A percentile compares a stretch with the other conserved stretches of the same genome.
Conservation (phyloP, 1,284 basidiomycete species). For the Rhodotorula sp. region DNA sequence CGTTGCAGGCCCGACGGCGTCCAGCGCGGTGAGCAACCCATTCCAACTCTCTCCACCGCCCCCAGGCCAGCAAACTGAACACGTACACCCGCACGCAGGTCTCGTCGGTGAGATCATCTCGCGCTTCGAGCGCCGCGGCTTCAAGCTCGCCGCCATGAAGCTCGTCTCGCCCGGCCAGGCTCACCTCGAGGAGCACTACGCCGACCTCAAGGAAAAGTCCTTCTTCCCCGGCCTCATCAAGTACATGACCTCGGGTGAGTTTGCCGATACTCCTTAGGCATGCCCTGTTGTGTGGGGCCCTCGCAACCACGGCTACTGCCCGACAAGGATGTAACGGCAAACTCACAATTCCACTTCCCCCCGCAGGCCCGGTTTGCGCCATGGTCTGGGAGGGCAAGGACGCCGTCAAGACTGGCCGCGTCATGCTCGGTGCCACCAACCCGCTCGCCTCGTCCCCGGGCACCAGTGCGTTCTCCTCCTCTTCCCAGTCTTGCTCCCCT, state of each 20-base stretch:
- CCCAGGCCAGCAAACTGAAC: not conserved
- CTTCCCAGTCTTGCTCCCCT: conserved; percentile 10
- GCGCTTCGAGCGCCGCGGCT: conserved; percentile 93
- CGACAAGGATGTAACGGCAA: too few relatives aligned
- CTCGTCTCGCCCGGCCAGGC: conserved; percentile 48
- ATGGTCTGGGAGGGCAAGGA: conserved; percentile 92
- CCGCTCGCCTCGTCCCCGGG: conserved; percentile 85
- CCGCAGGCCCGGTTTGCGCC: conserved; percentile 86
- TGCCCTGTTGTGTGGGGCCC: too few relatives aligned
- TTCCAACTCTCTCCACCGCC: not conserved
- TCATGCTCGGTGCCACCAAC: conserved; percentile 94
- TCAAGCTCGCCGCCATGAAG: conserved; percentile 80
- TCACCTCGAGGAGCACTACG: conserved; percentile 93
- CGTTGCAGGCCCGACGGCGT: conserved; percentile 83
- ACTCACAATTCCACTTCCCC: not conserved
- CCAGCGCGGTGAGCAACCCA: conserved; percentile 60
- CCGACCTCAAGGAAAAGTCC: conserved; percentile 81
- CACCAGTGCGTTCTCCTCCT: conserved; percentile 49
- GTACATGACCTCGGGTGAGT: conserved; percentile 58
- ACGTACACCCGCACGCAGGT: conserved; percentile 48
- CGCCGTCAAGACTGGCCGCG: conserved; percentile 72
- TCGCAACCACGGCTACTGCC: too few relatives aligned
- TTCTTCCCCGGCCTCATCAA: conserved; percentile 93
- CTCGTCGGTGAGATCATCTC: conserved; percentile 73
- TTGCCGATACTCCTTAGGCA: too few relatives aligned